phyloP scores from a whole-genome alignment of 768 basidiomycete species.

The Boletus vinaceobasis region DNA sequence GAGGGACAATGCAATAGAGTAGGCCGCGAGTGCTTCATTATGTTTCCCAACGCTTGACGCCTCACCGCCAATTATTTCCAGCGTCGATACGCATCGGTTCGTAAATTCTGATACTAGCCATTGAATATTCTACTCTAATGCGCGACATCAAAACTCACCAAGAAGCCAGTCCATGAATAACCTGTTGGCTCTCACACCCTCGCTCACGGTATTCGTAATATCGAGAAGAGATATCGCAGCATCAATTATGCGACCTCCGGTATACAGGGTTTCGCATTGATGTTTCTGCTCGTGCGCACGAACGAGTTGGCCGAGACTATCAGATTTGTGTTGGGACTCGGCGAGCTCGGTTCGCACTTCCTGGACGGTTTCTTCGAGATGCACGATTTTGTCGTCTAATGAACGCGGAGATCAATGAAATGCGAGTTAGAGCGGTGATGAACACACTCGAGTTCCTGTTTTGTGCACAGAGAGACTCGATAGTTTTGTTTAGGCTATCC shows the following conservation, averaged over 20 bases:
- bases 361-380: neutral
- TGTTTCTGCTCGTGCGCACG: neutral
- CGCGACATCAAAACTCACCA: neutral
- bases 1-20: no score
- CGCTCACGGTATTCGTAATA: neutral
- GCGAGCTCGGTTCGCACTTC: neutral
- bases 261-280: neutral
- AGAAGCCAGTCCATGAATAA: neutral
- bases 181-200: neutral
- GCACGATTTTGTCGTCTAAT: neutral
- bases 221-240: neutral
- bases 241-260: neutral
- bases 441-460: no score
- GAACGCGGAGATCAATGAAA: no score
- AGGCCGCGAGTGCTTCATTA: no score
- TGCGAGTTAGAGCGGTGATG: no score
- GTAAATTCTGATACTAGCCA: no score
- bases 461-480: neutral
- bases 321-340: neutral
- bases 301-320: neutral
- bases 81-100: no score
- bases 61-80: no score
- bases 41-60: no score
- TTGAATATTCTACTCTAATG: neutral
- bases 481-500: neutral